Base-by-base conservation (phyloP, 2,329 filamentous ascomycete species). In the Cercospora brassicicola region DNA sequence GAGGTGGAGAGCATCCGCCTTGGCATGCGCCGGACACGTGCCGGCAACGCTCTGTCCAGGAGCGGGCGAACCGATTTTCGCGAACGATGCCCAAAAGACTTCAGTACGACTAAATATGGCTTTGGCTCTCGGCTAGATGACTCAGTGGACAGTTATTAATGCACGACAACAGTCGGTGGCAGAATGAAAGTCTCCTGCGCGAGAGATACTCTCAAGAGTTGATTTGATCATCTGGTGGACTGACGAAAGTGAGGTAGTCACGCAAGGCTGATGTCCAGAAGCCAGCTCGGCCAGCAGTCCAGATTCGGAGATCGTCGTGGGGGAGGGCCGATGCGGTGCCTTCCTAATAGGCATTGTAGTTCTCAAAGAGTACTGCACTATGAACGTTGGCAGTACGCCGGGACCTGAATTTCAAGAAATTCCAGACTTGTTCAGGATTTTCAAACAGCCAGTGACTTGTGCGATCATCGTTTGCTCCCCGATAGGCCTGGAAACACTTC, bases 61-160 rank as follows among this genome's bases (percentile, higher is more conserved):
- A 72, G 84, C 87, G 10, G 76, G 78, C 75, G 86, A 82, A 60
- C 83, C 53, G 57, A 87, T 81, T 66, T 83, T 76, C 13, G 84
- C 86, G 2, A 55, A 28, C 48, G 23, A 30, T 55, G 48, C 48
- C 23, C 48, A 55, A 55, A 55, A 23, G n/a, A 48, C 45, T 48
- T 18, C 45, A 55, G 23, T 23, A 23, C 23, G 23, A 26, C 48
- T 26, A 28, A 28, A 55, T 55, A n/a, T 30, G 48, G 48, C 48
- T 55, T 55, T 55, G 23, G 30, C 48, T 55, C 23, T 55, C 48
- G 48, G 48, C 48, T 55, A 55, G 48, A 55, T 26, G 48, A 55
- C 48, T 55, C 48, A 55, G 23, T 26, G 10, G n/a, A 55, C 48
- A 55, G 6, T n/a, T 15, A 42, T 15, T 18, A 28, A 55, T 55